Evolutionary conservation across 2,329 filamentous ascomycete genomes (phyloP).

Genomic region (Ophiostoma tasmaniense): DNA sequence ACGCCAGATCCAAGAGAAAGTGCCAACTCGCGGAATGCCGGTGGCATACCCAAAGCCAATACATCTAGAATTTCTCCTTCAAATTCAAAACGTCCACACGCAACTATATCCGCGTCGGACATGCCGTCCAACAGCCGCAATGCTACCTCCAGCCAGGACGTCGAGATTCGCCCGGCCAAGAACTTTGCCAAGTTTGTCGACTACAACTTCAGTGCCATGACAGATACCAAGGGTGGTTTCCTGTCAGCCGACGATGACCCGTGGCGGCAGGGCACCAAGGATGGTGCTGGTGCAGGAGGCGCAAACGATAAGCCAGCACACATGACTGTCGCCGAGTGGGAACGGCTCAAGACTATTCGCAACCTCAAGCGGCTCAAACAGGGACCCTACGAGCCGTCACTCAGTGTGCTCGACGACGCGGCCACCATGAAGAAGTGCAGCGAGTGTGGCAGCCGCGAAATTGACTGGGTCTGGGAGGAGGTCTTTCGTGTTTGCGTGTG

Average conservation of each 20-base stretch:
- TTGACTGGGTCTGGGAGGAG: conserved; percentile 93
- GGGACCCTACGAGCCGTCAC: conserved; percentile 79
- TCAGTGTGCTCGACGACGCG: conserved; percentile 63
- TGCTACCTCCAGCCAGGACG: conserved; percentile 47
- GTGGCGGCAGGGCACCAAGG: conserved; percentile 64
- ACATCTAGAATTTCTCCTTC: conserved; percentile 29
- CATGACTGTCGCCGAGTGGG: conserved; percentile 91
- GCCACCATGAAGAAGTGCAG: conserved; percentile 64
- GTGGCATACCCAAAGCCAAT: not conserved
- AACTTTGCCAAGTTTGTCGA: conserved; percentile 95
- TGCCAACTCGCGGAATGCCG: not conserved
- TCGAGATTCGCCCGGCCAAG: conserved; percentile 61
- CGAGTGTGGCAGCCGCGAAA: conserved; percentile 76
- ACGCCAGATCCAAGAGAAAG: conserved; percentile 13
- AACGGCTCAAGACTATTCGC: conserved; percentile 66
- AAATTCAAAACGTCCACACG: conserved; percentile 66
- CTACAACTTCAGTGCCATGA: conserved; percentile 97
- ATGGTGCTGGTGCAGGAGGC: conserved; percentile 34
- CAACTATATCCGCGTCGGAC: conserved; percentile 48
- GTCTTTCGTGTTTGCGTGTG: conserved; percentile 71
- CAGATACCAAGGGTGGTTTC: conserved; percentile 94
- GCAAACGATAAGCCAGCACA: conserved; percentile 74
- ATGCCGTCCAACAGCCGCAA: conserved; percentile 51
- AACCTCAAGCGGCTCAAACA: conserved; percentile 64
- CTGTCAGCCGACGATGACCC: conserved; percentile 87